Base-by-base conservation (phyloP, 2,329 filamentous ascomycete genomes). In the Fusarium bactridioides region DNA sequence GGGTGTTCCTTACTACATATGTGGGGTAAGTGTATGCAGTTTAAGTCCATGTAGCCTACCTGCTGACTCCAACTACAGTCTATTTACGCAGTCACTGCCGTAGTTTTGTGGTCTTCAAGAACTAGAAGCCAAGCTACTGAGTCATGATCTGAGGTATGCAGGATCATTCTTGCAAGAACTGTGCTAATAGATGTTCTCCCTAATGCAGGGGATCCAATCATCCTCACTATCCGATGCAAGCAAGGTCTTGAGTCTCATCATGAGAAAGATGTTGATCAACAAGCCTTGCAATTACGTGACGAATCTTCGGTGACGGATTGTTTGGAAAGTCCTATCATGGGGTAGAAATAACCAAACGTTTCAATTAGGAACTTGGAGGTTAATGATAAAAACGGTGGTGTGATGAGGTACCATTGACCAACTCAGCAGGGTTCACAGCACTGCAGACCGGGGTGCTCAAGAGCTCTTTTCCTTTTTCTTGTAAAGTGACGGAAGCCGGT, bases 311-410 rank as follows among this genome's bases (percentile, higher is more conserved):
- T 11, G 18, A 10, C 19, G 13, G 7, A 9, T 37, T 37, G 5
- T 11, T 10, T 19, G 37, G 10, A 53, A n/a, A 38, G 10, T 4
- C 13, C 13, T 38, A 37, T 18, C 10, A 3, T 7, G 13, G 18
- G 23, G n/a, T 7, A 5, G 10, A 16, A 4, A 15, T 10, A 15
- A 1, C 2, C 3, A 13, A 50, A 3, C 6, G 2, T 16, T 15
- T 15, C 3, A 10, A 3, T 23, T 19, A 13, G 8, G 29, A 50
- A 19, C n/a, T 13, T 19, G 21, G 11, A 23, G n/a, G 16, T 3
- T 10, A 23, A 23, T 10, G 3, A 21, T 27, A 19, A 19, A 19
- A 2, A 15, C 3, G 8, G 16, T 10, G 16, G 29, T 19, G 9
- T 35, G 29, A 15, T 35, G 16, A 4, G 47, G 47, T 23, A 19